Base-by-base conservation (phyloP, 2,329 filamentous ascomycete genomes). In the Cercospora beticola region DNA sequence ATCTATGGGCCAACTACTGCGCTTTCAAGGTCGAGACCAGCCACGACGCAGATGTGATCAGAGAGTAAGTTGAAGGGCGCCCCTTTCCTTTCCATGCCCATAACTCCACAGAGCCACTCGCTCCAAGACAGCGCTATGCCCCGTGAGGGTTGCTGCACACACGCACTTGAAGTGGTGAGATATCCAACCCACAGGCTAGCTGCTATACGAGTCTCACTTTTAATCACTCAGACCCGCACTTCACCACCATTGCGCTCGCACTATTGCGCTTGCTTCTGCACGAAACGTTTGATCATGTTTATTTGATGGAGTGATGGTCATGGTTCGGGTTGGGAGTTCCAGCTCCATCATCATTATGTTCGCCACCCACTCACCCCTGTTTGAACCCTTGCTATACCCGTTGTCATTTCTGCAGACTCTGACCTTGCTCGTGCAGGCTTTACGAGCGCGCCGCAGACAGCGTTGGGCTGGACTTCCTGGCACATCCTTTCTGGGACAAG, bases 401-500 rank as follows among this genome's bases (percentile, higher is more conserved):
- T 40, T 31, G 7, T 16, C 28, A 23, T 28, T 23, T 52, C 52
- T 14, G 23, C 59, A 58, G 33, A 43, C 77, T 76, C 84, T 86
- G 73, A 84, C 79, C 71, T 75, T 73, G 70, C 69, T 43, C 62
- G 43, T 60, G 66, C 74, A 99, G 95, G 74, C 87, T 98, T 8
- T 98, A 98, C 78, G 94, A 99, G 79, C 92, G 95, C 73, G 95
- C 91, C 71, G 92, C 93, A 30, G 86, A 87, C 31, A 90, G 88
- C 75, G 93, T 97, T 49, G 95, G 95, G 16, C 86, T 98, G 18
- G 95, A 99, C 81, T 99, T 97, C 78, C 86, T 97, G 31, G 91
- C 94, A 2, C 93, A 97, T 78, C 93, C 93, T 0, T 97, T 99
- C 82, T 99, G 95, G 95, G 95, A 99, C 81, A 98, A 97, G 82